Conservation (phyloP, 768 basidiomycete species). For the Botryobasidium botryosum region DNA sequence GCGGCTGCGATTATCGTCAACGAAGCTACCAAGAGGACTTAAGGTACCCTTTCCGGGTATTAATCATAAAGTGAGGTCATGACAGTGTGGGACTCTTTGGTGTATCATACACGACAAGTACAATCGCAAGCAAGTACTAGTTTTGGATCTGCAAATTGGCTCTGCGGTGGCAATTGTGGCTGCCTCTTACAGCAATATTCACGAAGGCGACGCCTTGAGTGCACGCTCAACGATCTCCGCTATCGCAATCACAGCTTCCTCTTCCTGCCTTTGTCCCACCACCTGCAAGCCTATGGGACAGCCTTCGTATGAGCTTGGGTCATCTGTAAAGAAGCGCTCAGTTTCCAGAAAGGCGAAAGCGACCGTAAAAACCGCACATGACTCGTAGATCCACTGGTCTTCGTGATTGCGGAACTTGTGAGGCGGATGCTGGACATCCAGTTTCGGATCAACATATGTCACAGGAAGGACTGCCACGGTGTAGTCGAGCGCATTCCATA, state of each 20-base stretch:
- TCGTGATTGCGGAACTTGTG: constrained; percentile 30
- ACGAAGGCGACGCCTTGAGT: too few relatives aligned
- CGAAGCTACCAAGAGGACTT: too few relatives aligned
- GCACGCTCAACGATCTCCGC: constrained; percentile 45
- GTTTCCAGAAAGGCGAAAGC: neutral
- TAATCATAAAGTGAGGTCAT: too few relatives aligned
- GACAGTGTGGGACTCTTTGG: too few relatives aligned
- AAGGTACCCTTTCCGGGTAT: too few relatives aligned
- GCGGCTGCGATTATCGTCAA: constrained; percentile 59
- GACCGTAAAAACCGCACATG: constrained; percentile 28
- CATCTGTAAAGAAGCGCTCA: constrained; percentile 25
- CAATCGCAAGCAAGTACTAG: too few relatives aligned
- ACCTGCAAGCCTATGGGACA: constrained; percentile 52
- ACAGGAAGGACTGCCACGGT: constrained; percentile 46
- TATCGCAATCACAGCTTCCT: constrained; percentile 58
- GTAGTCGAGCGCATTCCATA: constrained; percentile 58
- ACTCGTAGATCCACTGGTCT: constrained; percentile 35
- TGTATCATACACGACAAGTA: too few relatives aligned
- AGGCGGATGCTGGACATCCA: constrained; percentile 32
- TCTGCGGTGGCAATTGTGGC: too few relatives aligned
- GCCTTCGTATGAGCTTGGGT: constrained; percentile 35
- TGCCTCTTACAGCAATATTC: too few relatives aligned
- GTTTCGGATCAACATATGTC: constrained; percentile 33
- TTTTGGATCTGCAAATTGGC: too few relatives aligned
- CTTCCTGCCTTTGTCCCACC: constrained; percentile 51